Percentiles rank a stretch among this genome's conserved stretches.
phyloP scores from a whole-genome alignment of 306 rosid species.

The Medicago arabica region DNA sequence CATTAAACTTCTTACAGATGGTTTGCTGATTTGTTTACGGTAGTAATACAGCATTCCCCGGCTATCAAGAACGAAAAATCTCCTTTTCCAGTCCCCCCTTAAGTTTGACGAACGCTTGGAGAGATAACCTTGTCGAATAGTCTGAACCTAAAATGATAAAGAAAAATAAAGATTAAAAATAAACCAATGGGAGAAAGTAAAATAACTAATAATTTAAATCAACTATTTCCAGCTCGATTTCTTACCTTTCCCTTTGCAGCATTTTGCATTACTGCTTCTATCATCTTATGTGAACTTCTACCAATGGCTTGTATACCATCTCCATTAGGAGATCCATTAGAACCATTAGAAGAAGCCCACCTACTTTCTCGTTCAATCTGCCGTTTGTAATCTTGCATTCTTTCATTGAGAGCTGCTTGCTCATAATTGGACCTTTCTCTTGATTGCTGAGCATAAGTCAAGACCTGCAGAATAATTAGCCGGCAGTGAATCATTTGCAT shows the following conservation, averaged over 20 bases:
- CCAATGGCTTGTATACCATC: constrained; percentile 99
- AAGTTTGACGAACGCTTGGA: constrained; percentile 97
- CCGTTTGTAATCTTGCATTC: constrained; percentile 96
- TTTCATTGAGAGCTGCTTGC: constrained; percentile 98
- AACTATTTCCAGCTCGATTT: constrained; percentile 30
- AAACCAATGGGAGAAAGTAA: constrained; percentile 25
- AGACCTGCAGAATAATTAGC: constrained; percentile 68
- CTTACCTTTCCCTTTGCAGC: constrained; percentile 99
- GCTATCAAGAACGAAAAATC: constrained; percentile 99
- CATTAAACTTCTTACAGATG: constrained; percentile 75
- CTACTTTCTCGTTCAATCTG: constrained; percentile 98
- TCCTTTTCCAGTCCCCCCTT: constrained; percentile 99
- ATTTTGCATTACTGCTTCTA: constrained; percentile 99
- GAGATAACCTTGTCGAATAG: constrained; percentile 99
- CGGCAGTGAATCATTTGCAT: constrained; percentile 35
- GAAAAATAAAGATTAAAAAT: constrained; percentile 21
- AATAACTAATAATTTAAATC: constrained; percentile 15
- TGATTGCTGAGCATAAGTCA: constrained; percentile 98
- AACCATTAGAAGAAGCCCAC: constrained; percentile 89
- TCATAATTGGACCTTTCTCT: constrained; percentile 98
- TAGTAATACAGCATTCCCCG: constrained; percentile 98
- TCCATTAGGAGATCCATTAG: constrained; percentile 97
- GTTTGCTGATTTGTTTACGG: constrained; percentile 88
- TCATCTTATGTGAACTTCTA: constrained; percentile 99
- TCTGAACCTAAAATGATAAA: constrained; percentile 74